phyloP scores from a whole-genome alignment of 2,329 filamentous ascomycete species.

The Zalaria sp. region DNA sequence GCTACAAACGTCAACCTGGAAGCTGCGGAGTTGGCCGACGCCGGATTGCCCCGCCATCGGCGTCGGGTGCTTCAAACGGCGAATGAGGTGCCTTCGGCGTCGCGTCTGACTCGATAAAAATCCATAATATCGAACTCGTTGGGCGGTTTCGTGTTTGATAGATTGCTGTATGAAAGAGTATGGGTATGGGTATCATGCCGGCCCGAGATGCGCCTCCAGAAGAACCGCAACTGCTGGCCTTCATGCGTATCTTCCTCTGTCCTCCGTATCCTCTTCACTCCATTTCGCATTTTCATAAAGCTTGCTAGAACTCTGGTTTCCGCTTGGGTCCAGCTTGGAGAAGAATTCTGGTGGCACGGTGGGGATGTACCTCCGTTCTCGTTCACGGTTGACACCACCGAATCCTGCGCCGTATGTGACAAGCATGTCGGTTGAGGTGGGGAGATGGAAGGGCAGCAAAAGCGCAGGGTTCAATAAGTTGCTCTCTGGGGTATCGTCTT shows the following conservation, averaged over 20 bases:
- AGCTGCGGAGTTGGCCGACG: too few relatives aligned
- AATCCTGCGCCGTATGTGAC: constrained; percentile 90
- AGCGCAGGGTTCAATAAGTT: constrained; percentile 77
- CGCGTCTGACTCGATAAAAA: too few relatives aligned
- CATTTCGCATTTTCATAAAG: constrained; percentile 20
- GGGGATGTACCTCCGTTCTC: constrained; percentile 89
- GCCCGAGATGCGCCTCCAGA: neutral
- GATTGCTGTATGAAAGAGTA: too few relatives aligned
- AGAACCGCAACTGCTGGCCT: too few relatives aligned
- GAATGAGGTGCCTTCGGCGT: too few relatives aligned
- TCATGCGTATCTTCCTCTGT: neutral
- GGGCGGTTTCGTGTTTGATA: too few relatives aligned
- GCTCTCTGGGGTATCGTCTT: constrained; percentile 56
- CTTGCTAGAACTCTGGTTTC: constrained; percentile 16
- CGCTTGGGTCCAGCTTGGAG: constrained; percentile 59
- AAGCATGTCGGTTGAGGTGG: constrained; percentile 94
- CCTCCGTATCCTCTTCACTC: constrained; percentile 12
- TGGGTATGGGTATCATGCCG: neutral
- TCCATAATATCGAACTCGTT: too few relatives aligned
- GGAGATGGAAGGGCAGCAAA: constrained; percentile 89
- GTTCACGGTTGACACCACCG: constrained; percentile 79
- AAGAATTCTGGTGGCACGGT: constrained; percentile 90
- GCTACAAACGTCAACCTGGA: too few relatives aligned
- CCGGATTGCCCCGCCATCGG: too few relatives aligned
- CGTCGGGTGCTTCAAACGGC: too few relatives aligned